phyloP scores from a whole-genome alignment of 1,139 yeast species.

The Yamadazyma spencermartinsiae region DNA sequence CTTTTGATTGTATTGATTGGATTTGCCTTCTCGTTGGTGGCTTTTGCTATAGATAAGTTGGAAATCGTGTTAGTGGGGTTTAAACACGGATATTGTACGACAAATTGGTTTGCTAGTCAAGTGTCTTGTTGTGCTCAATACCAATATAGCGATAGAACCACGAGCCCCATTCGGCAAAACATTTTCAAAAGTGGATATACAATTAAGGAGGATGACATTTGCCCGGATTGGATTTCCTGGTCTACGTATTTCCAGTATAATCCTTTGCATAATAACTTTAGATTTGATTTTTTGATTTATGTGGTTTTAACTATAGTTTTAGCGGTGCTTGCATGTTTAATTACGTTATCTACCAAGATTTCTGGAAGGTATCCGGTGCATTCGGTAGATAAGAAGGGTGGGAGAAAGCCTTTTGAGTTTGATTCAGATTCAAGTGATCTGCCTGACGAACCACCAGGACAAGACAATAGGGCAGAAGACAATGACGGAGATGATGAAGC shows the following conservation, averaged over 20 bases:
- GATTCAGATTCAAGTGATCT: slow-evolving; percentile 2
- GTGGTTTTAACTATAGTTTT: slow-evolving; percentile 40
- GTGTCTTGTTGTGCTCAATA: slow-evolving; percentile 41
- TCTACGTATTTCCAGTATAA: slow-evolving; percentile 26
- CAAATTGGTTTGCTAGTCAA: slow-evolving; percentile 48
- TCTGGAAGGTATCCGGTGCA: slow-evolving; percentile 20
- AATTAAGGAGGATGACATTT: slow-evolving; percentile 17
- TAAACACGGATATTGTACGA: slow-evolving; percentile 54
- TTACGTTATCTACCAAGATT: slow-evolving; percentile 52
- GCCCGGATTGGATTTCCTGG: slow-evolving; percentile 53
- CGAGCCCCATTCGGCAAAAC: slow-evolving; percentile 11
- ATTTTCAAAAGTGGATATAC: slow-evolving; percentile 26
- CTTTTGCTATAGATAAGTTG: slow-evolving; percentile 50
- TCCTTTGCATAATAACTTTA: slow-evolving; percentile 18
- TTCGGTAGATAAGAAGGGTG: slow-evolving; percentile 2
- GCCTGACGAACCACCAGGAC: neutral
- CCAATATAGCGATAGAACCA: neutral
- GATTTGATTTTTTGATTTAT: slow-evolving; percentile 40
- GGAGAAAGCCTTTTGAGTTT: neutral
- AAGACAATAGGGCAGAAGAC: neutral
- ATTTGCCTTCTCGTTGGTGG: slow-evolving; percentile 50
- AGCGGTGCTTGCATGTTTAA: slow-evolving; percentile 47
- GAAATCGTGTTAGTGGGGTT: slow-evolving; percentile 55
- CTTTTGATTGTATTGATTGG: slow-evolving; percentile 50
- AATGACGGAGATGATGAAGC: slow-evolving; percentile 3